phyloP scores from a whole-genome alignment of 2,329 filamentous ascomycete genomes.

The Colletotrichum plurivorum region DNA sequence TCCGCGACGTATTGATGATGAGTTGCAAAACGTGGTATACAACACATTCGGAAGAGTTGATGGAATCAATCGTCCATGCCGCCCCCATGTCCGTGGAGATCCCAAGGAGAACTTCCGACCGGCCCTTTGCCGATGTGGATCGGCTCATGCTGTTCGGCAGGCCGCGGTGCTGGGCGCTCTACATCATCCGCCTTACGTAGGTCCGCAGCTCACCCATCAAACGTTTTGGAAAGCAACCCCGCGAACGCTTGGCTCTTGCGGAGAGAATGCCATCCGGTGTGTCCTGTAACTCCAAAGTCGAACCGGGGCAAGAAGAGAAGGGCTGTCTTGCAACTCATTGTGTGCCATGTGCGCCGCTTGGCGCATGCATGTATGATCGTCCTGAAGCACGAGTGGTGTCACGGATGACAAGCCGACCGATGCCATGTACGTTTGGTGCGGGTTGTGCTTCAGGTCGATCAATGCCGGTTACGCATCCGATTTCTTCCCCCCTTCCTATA shows the following conservation, averaged over 20 bases:
- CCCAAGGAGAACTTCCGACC: not conserved
- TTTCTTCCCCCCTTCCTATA: not conserved
- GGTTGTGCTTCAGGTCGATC: constrained; percentile 33
- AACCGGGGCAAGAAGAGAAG: not conserved
- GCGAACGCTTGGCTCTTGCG: constrained; percentile 41
- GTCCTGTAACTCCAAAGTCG: constrained; percentile 20
- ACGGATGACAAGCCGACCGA: constrained; percentile 38
- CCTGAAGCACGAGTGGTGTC: constrained; percentile 41
- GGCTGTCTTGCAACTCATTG: constrained; percentile 27
- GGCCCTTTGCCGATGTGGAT: too few relatives aligned
- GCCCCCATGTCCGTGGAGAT: not conserved
- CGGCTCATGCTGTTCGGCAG: too few relatives aligned
- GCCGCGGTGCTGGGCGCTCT: not conserved
- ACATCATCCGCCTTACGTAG: constrained; percentile 15
- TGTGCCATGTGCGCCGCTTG: constrained; percentile 40
- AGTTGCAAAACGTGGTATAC: not conserved
- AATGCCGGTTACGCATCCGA: constrained; percentile 31
- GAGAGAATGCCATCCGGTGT: constrained; percentile 36
- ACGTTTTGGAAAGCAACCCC: constrained; percentile 8
- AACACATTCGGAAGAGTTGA: not conserved
- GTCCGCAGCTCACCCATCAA: not conserved
- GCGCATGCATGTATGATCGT: constrained; percentile 40
- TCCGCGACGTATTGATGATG: constrained; percentile 1
- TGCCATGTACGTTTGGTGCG: constrained; percentile 15
- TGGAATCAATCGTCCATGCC: not conserved